These are phyloP conservation scores for Talaromyces nanjingensis DNA, from an alignment of 495 filamentous ascomycete genomes.

Conservation along the genomic window DNA sequence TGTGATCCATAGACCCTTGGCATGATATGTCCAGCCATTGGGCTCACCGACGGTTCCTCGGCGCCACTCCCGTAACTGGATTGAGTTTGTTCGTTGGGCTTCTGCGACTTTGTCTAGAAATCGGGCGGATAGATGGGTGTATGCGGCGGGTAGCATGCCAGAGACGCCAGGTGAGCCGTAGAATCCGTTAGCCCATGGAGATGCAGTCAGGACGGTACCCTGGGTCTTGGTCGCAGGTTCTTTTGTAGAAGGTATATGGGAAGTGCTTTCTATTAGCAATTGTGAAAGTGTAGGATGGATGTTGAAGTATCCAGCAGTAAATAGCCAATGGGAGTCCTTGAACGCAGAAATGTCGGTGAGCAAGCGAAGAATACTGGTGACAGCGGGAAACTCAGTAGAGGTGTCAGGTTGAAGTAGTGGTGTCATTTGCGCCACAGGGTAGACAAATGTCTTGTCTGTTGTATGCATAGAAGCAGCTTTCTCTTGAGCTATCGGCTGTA, in stretches of 20 bases:
- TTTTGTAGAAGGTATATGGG: constrained; percentile 16
- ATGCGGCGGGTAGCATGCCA: constrained; percentile 83
- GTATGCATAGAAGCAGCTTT: constrained; percentile 20
- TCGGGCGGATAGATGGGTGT: constrained; percentile 74
- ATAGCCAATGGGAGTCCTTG: constrained; percentile 72
- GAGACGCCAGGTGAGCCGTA: constrained; percentile 83
- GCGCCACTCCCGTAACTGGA: constrained; percentile 84
- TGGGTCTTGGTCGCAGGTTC: constrained; percentile 33
- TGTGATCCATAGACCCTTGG: constrained; percentile 92
- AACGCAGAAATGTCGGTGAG: constrained; percentile 52
- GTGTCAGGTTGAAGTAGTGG: constrained; percentile 70
- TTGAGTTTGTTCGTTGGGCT: constrained; percentile 49
- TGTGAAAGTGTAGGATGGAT: constrained; percentile 74
- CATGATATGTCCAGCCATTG: constrained; percentile 94
- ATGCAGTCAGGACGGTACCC: constrained; percentile 88
- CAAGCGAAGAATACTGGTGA: constrained; percentile 64
- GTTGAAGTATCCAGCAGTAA: constrained; percentile 98
- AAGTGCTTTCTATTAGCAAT: constrained; percentile 61
- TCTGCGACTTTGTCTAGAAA: constrained; percentile 68
- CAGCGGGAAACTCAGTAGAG: constrained; percentile 80
- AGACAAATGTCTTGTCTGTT: constrained; percentile 63
- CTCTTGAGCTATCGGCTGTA: constrained; percentile 40
- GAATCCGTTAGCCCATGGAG: constrained; percentile 92
- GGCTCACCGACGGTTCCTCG: constrained; percentile 71
- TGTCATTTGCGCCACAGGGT: constrained; percentile 77